A percentile compares a stretch with the other conserved stretches of the same genome.
Conservation (phyloP, 306 rosid genomes). For the Ormosia emarginata region DNA sequence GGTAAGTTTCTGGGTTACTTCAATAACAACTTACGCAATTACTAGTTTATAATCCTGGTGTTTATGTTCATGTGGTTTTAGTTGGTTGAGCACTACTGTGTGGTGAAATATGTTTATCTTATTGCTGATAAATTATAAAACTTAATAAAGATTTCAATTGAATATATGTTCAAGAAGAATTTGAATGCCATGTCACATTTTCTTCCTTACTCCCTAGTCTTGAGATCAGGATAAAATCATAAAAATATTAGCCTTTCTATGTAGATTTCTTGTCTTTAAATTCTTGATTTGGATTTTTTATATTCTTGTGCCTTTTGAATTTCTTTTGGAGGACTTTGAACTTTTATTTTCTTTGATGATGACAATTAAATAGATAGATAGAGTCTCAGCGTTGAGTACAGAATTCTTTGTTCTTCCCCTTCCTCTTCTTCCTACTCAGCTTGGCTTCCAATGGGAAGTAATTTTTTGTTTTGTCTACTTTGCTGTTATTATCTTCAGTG, state of each 20-base stretch:
- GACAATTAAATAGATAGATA: background rate
- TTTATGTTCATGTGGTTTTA: slow-evolving; percentile 11
- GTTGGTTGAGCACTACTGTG: background rate
- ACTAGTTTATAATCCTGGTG: background rate
- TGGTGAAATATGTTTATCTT: slow-evolving; percentile 9
- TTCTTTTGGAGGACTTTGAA: background rate
- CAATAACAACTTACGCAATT: background rate
- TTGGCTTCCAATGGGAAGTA: background rate
- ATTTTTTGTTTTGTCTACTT: background rate
- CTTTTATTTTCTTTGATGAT: background rate
- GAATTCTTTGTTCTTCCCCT: background rate
- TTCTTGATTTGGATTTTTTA: background rate
- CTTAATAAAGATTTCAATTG: background rate
- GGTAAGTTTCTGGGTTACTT: slow-evolving; percentile 45
- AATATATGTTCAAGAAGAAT: slow-evolving; percentile 6
- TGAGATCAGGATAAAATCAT: background rate
- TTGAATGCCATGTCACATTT: background rate
- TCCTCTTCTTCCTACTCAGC: background rate
- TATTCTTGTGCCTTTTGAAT: background rate
- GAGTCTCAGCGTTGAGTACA: background rate
- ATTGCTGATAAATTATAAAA: slow-evolving; percentile 7
- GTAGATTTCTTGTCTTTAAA: background rate
- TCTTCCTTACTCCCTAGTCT: background rate
- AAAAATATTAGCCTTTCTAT: background rate
- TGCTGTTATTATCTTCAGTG: background rate